These are phyloP conservation scores for Ophiostoma ips DNA, from an alignment of 2,329 filamentous ascomycete genomes.

Conservation along the genomic window DNA sequence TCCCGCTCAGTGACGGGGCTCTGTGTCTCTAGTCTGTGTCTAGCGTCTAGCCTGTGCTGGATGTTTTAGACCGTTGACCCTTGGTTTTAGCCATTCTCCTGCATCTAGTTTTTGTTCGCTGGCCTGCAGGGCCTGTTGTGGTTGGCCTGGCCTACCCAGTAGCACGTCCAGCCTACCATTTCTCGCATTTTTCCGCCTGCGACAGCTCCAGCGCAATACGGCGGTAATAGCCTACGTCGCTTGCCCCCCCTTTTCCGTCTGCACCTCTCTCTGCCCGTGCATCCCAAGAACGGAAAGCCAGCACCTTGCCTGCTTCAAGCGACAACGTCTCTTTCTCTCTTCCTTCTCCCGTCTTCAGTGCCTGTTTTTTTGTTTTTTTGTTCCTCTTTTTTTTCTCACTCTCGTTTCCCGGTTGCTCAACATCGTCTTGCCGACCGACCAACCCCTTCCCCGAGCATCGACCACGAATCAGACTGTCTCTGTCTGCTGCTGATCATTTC, in stretches of 20 bases:
- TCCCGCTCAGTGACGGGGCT: too few species aligned
- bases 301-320: neutral
- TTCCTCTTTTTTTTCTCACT: neutral
- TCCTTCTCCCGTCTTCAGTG: neutral
- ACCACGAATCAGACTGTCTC: neutral
- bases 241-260: neutral
- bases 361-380: too few species aligned
- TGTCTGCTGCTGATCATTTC: neutral
- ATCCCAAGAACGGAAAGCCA: neutral
- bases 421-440: neutral
- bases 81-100: neutral
- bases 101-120: neutral
- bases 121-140: neutral
- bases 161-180: neutral
- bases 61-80: neutral
- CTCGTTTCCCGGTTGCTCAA: neutral
- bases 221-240: neutral
- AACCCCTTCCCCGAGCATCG: neutral
- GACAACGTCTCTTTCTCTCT: neutral
- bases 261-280: neutral
- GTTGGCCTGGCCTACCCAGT: neutral
- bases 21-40: too few species aligned
- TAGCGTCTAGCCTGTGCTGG: neutral
- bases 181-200: neutral
- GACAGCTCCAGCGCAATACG: neutral